Percentiles rank a stretch among this genome's conserved stretches.
These are phyloP conservation scores for Neoboletus brunneissimus DNA, from an alignment of 768 basidiomycete genomes.

Conservation along the genomic window DNA sequence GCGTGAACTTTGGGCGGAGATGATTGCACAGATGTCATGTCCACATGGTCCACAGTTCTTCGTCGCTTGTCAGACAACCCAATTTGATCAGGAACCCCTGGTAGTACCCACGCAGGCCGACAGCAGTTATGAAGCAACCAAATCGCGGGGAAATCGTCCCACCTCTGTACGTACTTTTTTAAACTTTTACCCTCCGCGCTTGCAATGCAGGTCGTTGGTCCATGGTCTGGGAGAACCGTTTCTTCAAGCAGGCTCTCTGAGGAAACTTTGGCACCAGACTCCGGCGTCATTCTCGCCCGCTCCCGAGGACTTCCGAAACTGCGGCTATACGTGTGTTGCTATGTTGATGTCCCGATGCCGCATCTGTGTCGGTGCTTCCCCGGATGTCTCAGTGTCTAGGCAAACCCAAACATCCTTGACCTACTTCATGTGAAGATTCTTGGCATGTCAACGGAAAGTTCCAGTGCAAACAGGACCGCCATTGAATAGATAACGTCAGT, in stretches of 20 bases:
- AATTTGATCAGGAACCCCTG: not conserved
- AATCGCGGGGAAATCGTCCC: not conserved
- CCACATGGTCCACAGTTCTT: not conserved
- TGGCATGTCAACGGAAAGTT: slow-evolving; percentile 1
- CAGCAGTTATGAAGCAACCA: slow-evolving; percentile 1
- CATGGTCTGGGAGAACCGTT: not conserved
- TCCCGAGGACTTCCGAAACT: slow-evolving; percentile 1
- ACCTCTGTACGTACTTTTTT: not conserved
- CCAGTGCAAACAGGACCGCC: not conserved
- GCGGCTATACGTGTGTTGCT: not conserved
- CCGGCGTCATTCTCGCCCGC: not conserved
- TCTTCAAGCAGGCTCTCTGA: not conserved
- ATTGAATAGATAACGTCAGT: not conserved
- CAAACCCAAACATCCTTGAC: not conserved
- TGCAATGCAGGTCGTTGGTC: not conserved
- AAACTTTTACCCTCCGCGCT: not conserved
- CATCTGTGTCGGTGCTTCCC: not conserved
- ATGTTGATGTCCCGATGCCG: not conserved
- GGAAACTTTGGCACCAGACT: not conserved
- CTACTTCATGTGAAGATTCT: not conserved
- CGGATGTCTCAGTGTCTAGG: slow-evolving; percentile 2
- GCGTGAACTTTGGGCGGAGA: slow-evolving; percentile 5
- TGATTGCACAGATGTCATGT: slow-evolving; percentile 4
- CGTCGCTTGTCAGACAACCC: not conserved
- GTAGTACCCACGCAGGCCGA: not conserved